Base-by-base conservation (phyloP, 371 early-diverging fungal species). In the Mucor sp. region DNA sequence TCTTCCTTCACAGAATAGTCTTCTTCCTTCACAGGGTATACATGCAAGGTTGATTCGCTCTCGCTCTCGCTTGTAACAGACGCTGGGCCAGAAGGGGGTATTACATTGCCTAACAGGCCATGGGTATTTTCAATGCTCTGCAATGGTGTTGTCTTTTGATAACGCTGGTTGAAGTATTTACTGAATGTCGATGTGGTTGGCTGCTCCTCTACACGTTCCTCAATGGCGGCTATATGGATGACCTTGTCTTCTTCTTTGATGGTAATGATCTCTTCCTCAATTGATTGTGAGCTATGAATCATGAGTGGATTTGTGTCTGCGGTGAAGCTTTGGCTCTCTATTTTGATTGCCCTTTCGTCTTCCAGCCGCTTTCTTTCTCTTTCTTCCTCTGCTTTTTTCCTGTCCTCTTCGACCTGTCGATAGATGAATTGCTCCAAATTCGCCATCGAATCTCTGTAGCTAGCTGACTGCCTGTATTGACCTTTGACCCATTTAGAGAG, bases 401-500 rank as follows among this genome's bases (percentile, higher is more conserved):
- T n/a, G 8, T 48, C 43, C 28, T 37, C 30, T 47, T 43, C 28
- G 35, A 63, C 4, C 59, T 63, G 63, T 23, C 37, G 28, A 14
- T 62, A 12, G 8, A 63, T 50, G 64, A 87, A 89, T 0, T 53
- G 30, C 0, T 66, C 59, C 44, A 89, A 37, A 12, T 70, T 61
- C 6, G 50, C 6, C 57, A 86, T 81, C 6, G 87, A 88, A 9
- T 44, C 47, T 0, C 66, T 63, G 72, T 85, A 89, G 14, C 62
- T 37, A 8, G 68, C 63, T 3, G 73, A 64, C 2, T 64, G 44
- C 19, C 32, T 67, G 39, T 83, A 77, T 15, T 77, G 62, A 0
- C 69, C 66, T 28, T 86, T 79, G 2, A 93, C 78, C 95, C 95
- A 95, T 62, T 88, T 89, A 21, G 93, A 90, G 15, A 94, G 77